Percentiles rank a stretch among this genome's conserved stretches.
Conservation (phyloP, 768 basidiomycete genomes). For the Exsudoporus frostii region DNA sequence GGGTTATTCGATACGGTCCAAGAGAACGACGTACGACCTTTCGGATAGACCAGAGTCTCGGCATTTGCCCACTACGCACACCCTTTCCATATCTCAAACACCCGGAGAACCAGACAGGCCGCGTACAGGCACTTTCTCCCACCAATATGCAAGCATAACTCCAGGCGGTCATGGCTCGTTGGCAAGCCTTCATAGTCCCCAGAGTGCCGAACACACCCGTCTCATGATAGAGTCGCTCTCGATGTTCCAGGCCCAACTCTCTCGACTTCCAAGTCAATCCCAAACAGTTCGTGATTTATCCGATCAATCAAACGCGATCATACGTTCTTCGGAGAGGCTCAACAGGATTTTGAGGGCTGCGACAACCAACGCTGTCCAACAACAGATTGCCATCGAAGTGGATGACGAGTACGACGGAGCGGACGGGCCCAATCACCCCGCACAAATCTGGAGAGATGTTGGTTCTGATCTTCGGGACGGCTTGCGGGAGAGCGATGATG, state of each 20-base stretch:
- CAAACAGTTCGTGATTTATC: constrained; percentile 51
- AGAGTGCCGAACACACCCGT: constrained; percentile 56
- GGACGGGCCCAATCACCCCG: constrained; percentile 36
- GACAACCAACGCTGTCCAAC: constrained; percentile 59
- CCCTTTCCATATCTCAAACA: constrained; percentile 12
- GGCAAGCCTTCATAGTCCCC: constrained; percentile 13
- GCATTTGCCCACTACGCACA: constrained; percentile 11
- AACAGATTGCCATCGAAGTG: constrained; percentile 75
- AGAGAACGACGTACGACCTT: constrained; percentile 25
- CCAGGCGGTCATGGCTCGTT: constrained; percentile 16
- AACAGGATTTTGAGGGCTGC: constrained; percentile 57
- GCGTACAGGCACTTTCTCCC: constrained; percentile 8
- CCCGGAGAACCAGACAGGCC: constrained; percentile 15
- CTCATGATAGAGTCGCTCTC: constrained; percentile 66
- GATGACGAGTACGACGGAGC: constrained; percentile 38
- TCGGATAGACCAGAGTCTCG: constrained; percentile 22
- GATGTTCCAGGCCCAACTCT: constrained; percentile 67
- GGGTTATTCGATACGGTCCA: constrained; percentile 17
- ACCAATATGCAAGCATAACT: constrained; percentile 15
- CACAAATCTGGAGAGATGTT: constrained; percentile 64
- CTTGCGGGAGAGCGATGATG: constrained; percentile 70
- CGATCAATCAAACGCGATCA: constrained; percentile 59
- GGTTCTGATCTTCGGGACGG: constrained; percentile 73
- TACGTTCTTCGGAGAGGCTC: constrained; percentile 62
- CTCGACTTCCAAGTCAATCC: constrained; percentile 49